Evolutionary conservation across 306 rosid species (phyloP), one percentile per base, ranked within the genome.

Genomic region (Cicer bijugum): DNA sequence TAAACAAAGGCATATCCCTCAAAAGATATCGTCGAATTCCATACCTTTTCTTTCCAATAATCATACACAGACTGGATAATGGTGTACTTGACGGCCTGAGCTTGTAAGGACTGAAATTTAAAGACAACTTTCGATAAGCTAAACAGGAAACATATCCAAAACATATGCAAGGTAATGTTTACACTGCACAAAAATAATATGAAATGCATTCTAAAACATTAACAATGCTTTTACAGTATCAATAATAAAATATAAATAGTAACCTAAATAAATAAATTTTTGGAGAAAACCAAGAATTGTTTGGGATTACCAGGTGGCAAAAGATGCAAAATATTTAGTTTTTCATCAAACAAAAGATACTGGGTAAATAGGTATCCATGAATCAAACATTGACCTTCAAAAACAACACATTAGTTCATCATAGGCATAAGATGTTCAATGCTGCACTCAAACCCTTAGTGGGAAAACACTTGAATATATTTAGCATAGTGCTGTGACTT

Each of bases 11-110:
- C 59, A 58, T 65, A 72, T 19, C 76, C 69, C 17, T 74, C 48
- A 58, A 42, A 53, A 70, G 45, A 66, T 45, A 64, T 28, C 72
- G 38, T 33, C 58, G 48, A 57, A 77, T 9, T 42, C 11, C 81
- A 37, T 83, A 93, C 98, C 98, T 93, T 93, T 28, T 91, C 97
- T 85, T 80, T 93, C 98, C 98, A 93, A 75, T 93, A 91, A 67
- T 83, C 84, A 84, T 84, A 93, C 65, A 91, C 86, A 4, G 85
- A 74, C 85, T 78, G 88, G 72, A 93, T 44, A 65, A 89, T 50
- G 20, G 84, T 58, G 80, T 89, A 82, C 75, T 87, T 91, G 86
- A 86, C 44, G 43, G 85, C 28, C 65, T 75, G 93, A 9, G 75
- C 77, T 81, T 84, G 96, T 67, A 93, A 71, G 74, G 92, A 89